phyloP scores from a whole-genome alignment of 805 yeast genomes.

The Sugiyamaella valdiviana region DNA sequence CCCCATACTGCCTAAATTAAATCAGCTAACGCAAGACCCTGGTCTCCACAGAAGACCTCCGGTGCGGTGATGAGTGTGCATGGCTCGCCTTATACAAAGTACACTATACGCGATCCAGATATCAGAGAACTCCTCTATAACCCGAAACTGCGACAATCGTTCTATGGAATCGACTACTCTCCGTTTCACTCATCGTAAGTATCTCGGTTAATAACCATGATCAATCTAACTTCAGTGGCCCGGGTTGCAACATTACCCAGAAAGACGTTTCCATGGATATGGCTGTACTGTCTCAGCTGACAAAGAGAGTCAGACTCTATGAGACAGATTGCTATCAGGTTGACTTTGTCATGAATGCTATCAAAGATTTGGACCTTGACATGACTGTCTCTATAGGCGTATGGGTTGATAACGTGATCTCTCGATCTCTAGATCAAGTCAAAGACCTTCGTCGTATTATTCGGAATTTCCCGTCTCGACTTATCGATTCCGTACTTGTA shows the following conservation, averaged over 20 bases:
- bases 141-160: slow-evolving; percentile 32
- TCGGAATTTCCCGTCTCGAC: slow-evolving; percentile 38
- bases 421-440: slow-evolving; percentile 43
- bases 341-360: slow-evolving; percentile 46
- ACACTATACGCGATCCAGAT: slow-evolving; percentile 24
- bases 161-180: slow-evolving; percentile 56
- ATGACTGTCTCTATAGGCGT: slow-evolving; percentile 57
- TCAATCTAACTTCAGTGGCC: slow-evolving; percentile 25
- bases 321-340: slow-evolving; percentile 61
- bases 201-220: background rate
- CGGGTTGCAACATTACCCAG: slow-evolving; percentile 45
- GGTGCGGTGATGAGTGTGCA: too few relatives aligned
- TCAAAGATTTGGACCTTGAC: slow-evolving; percentile 44
- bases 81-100: background rate
- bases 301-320: slow-evolving; percentile 50
- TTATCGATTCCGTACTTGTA: slow-evolving; percentile 47
- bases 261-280: slow-evolving; percentile 51
- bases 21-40: background rate
- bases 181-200: slow-evolving; percentile 44
- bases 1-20: background rate
- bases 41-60: background rate
- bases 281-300: slow-evolving; percentile 50
- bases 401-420: slow-evolving; percentile 48
- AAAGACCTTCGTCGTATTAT: slow-evolving; percentile 40
- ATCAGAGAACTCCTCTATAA: slow-evolving; percentile 36